Evolutionary conservation across 2,329 filamentous ascomycete genomes (phyloP).

Genomic region (Didymosphaeria variabile): DNA sequence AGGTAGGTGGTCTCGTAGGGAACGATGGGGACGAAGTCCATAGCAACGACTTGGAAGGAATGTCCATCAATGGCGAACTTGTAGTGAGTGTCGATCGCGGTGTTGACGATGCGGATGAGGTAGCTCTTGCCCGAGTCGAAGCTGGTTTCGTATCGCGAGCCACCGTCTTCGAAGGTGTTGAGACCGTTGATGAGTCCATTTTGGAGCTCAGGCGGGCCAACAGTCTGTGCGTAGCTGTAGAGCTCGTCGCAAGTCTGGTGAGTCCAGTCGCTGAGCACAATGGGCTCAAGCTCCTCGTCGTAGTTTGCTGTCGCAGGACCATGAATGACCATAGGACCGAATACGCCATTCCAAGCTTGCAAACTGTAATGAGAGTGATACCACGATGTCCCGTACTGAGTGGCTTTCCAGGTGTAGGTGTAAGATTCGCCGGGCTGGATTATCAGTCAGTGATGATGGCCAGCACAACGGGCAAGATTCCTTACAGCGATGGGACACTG

Average conservation of each 20-base stretch:
- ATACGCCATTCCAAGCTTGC: slow-evolving; percentile 50
- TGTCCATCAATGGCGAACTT: slow-evolving; percentile 52
- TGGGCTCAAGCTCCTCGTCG: slow-evolving; percentile 47
- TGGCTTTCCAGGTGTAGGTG: slow-evolving; percentile 60
- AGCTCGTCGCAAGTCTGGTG: slow-evolving; percentile 30
- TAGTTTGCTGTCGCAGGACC: slow-evolving; percentile 51
- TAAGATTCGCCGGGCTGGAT: slow-evolving; percentile 28
- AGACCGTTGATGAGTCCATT: slow-evolving; percentile 35
- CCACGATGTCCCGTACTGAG: slow-evolving; percentile 65
- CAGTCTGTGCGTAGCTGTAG: slow-evolving; percentile 29
- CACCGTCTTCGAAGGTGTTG: slow-evolving; percentile 26
- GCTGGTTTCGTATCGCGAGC: slow-evolving; percentile 29
- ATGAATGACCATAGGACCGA: slow-evolving; percentile 50
- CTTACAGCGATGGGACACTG: slow-evolving; percentile 59
- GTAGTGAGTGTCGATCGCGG: slow-evolving; percentile 48
- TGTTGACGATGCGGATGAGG: slow-evolving; percentile 49
- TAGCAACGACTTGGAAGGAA: slow-evolving; percentile 48
- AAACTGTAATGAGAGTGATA: slow-evolving; percentile 70
- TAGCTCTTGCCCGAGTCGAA: slow-evolving; percentile 48
- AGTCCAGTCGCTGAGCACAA: slow-evolving; percentile 47
- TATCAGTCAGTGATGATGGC: slow-evolving; percentile 9
- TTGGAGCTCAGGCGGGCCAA: slow-evolving; percentile 25
- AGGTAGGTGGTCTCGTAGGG: slow-evolving; percentile 46
- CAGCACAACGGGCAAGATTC: not conserved
- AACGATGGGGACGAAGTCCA: slow-evolving; percentile 51